Evolutionary conservation across 2,329 filamentous ascomycete species (phyloP).

Genomic region (Stromatinia cepivora): DNA sequence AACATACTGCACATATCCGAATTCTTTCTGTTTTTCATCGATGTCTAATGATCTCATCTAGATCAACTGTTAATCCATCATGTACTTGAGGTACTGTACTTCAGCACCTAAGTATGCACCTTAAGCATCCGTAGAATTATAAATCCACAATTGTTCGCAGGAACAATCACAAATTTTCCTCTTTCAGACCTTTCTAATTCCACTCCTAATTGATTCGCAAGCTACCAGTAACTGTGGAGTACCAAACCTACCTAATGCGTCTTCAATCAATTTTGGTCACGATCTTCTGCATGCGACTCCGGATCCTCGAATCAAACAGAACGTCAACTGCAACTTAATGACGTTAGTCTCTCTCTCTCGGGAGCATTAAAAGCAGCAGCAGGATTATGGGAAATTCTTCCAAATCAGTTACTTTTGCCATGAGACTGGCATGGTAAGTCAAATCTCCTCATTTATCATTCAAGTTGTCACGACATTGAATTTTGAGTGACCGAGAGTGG

Average conservation of each 20-base stretch:
- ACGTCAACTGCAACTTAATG: constrained; percentile 7
- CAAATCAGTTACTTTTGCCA: constrained; percentile 13
- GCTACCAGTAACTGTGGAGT: constrained; percentile 20
- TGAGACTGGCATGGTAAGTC: constrained; percentile 3
- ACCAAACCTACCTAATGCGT: constrained; percentile 10
- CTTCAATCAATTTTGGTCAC: constrained; percentile 21
- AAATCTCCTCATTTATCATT: constrained; percentile 17
- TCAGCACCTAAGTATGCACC: constrained; percentile 12
- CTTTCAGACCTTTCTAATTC: constrained; percentile 14
- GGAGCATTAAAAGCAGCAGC: background rate
- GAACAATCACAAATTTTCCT: constrained; percentile 15
- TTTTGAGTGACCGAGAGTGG: constrained; percentile 16
- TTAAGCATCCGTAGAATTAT: constrained; percentile 3
- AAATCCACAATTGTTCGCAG: constrained; percentile 22
- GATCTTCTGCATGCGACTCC: constrained; percentile 21
- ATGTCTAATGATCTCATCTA: constrained; percentile 8
- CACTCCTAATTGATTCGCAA: constrained; percentile 12
- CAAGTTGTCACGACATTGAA: background rate
- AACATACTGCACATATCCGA: background rate
- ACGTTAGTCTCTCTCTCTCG: constrained; percentile 7
- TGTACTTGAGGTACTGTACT: constrained; percentile 11
- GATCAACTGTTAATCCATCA: constrained; percentile 10
- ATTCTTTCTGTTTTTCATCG: background rate
- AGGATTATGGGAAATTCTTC: background rate
- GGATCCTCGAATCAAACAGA: constrained; percentile 12